A percentile compares a stretch with the other conserved stretches of the same genome.
phyloP scores from a whole-genome alignment of 1,284 basidiomycete genomes.

The Ustilago loliicola region DNA sequence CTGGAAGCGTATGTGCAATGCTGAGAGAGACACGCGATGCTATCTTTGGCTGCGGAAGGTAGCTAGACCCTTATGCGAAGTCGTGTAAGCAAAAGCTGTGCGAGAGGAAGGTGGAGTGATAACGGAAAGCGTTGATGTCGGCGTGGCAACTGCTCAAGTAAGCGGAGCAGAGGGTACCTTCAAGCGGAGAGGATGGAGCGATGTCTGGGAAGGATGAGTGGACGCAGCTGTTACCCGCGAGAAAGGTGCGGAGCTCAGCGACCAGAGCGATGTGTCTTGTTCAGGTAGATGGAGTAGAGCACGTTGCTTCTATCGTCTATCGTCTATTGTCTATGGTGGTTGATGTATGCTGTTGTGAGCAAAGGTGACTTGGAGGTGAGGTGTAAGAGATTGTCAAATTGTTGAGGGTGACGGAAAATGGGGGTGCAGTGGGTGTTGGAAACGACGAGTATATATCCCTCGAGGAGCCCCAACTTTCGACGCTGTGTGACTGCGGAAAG shows the following conservation, averaged over 20 bases:
- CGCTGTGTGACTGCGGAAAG: neutral
- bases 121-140: no score
- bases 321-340: neutral
- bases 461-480: neutral
- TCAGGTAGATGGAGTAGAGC: no score
- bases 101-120: no score
- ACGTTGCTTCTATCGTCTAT: no score
- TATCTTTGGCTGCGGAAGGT: no score
- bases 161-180: neutral
- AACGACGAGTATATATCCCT: neutral
- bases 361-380: no score
- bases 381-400: neutral
- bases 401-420: neutral
- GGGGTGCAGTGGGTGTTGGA: neutral
- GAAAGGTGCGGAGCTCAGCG: neutral
- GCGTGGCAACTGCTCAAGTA: no score
- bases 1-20: no score
- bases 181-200: neutral
- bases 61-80: no score
- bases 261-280: neutral
- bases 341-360: neutral
- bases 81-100: no score
- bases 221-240: neutral
- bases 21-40: no score
- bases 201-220: neutral